Conservation (phyloP, 2,329 filamentous ascomycete species). For the Sporothrix luriei region DNA sequence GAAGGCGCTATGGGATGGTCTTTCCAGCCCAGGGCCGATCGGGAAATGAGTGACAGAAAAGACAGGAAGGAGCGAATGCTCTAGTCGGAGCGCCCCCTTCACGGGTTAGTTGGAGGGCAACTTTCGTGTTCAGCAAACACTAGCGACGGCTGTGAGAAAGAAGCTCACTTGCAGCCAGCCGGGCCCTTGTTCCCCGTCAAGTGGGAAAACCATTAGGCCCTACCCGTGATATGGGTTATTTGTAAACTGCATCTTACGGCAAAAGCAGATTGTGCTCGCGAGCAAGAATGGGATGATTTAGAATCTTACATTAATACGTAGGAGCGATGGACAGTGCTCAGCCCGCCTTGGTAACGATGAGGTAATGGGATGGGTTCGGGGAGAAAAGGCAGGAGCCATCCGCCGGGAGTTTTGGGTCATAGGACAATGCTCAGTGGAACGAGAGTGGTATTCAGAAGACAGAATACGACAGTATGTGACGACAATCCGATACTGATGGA, state of each 20-base stretch:
- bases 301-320: neutral
- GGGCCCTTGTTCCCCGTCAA: neutral
- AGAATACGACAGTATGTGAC: neutral
- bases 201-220: constrained; percentile 7
- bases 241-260: neutral
- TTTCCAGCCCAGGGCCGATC: constrained; percentile 10
- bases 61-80: constrained; percentile 12
- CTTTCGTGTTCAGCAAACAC: neutral
- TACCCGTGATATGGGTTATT: constrained; percentile 1
- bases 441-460: neutral
- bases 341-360: neutral
- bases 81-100: neutral
- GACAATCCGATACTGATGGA: too few species aligned
- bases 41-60: neutral
- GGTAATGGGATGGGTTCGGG: constrained; percentile 33
- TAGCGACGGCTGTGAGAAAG: constrained; percentile 12
- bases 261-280: neutral
- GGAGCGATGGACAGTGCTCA: neutral
- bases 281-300: neutral
- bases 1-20: constrained; percentile 18
- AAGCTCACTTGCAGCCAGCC: neutral
- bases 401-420: constrained; percentile 15
- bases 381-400: constrained; percentile 27
- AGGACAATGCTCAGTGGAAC: neutral
- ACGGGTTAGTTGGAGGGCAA: neutral